These are phyloP conservation scores for Penicillium fuscoglaucum DNA, from an alignment of 2,329 filamentous ascomycete species.

Conservation along the genomic window DNA sequence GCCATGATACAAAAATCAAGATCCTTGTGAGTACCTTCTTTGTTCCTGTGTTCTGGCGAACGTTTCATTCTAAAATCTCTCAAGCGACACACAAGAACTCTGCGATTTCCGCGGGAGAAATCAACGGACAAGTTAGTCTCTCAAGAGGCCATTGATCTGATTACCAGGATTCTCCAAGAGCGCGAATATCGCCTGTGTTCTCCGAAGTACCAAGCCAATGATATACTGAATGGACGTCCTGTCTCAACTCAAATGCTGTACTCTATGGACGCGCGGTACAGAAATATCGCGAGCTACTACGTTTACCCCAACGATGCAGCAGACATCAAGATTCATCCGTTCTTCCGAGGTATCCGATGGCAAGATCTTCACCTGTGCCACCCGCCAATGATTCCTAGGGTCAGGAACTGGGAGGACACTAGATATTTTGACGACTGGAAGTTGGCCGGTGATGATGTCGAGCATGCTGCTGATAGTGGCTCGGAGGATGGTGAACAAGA, in stretches of 20 bases:
- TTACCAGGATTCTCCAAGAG: constrained; percentile 69
- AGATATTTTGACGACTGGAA: constrained; percentile 83
- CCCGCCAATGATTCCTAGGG: constrained; percentile 78
- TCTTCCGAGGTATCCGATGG: constrained; percentile 81
- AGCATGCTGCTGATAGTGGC: constrained; percentile 17
- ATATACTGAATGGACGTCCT: constrained; percentile 45
- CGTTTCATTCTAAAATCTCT: background rate
- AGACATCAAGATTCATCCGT: constrained; percentile 85
- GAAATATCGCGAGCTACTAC: constrained; percentile 55
- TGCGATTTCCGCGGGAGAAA: constrained; percentile 66
- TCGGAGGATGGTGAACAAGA: constrained; percentile 11
- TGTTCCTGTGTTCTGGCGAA: constrained; percentile 17
- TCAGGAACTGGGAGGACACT: constrained; percentile 69
- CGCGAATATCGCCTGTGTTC: constrained; percentile 76
- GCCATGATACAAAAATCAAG: constrained; percentile 80
- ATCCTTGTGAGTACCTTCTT: constrained; percentile 63
- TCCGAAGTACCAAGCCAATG: constrained; percentile 69
- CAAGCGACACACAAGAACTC: constrained; percentile 67
- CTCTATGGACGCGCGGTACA: constrained; percentile 34
- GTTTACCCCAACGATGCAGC: constrained; percentile 83
- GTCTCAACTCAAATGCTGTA: constrained; percentile 34
- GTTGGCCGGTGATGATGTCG: constrained; percentile 62
- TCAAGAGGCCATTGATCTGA: constrained; percentile 72
- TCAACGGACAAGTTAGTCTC: constrained; percentile 61
- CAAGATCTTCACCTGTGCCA: constrained; percentile 66